Evolutionary conservation across 495 filamentous ascomycete species (phyloP).

Genomic region (Chaetomidium leptoderma): DNA sequence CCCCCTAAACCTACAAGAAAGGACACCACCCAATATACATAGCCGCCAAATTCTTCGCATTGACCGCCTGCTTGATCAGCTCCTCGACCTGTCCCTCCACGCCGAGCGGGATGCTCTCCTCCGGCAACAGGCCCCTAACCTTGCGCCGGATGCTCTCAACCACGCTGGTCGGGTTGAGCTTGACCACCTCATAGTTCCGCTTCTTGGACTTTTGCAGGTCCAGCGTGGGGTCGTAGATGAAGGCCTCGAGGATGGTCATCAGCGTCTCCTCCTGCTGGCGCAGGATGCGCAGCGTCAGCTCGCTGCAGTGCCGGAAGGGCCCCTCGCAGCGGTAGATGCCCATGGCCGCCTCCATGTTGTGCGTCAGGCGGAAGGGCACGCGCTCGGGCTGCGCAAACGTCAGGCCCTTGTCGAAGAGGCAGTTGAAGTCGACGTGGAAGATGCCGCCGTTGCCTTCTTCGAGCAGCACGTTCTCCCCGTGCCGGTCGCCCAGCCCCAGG

Average conservation of each 20-base stretch:
- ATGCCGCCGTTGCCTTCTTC: slow-evolving; percentile 92
- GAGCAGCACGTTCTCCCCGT: slow-evolving; percentile 95
- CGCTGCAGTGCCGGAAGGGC: slow-evolving; percentile 84
- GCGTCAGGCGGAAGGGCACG: slow-evolving; percentile 96
- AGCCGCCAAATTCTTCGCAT: slow-evolving; percentile 66
- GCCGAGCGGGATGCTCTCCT: slow-evolving; percentile 83
- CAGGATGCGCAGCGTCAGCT: slow-evolving; percentile 78
- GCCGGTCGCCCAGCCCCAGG: slow-evolving; percentile 91
- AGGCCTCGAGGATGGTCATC: slow-evolving; percentile 95
- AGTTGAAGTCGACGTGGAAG: slow-evolving; percentile 99
- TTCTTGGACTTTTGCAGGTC: slow-evolving; percentile 80
- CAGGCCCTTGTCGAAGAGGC: slow-evolving; percentile 96
- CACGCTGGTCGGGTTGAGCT: slow-evolving; percentile 82
- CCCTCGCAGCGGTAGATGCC: slow-evolving; percentile 90
- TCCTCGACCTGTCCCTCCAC: slow-evolving; percentile 96
- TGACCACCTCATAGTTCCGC: slow-evolving; percentile 59
- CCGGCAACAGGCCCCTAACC: slow-evolving; percentile 73
- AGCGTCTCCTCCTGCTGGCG: slow-evolving; percentile 90
- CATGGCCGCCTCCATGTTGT: slow-evolving; percentile 97
- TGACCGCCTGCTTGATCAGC: slow-evolving; percentile 77
- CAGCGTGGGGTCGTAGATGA: slow-evolving; percentile 91
- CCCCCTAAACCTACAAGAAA: slow-evolving; percentile 57
- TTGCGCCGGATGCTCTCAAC: slow-evolving; percentile 85
- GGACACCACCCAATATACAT: slow-evolving; percentile 99
- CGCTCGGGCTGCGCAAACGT: slow-evolving; percentile 92